Base-by-base conservation (phyloP, 1,284 basidiomycete species). In the Sporisorium exsertum region DNA sequence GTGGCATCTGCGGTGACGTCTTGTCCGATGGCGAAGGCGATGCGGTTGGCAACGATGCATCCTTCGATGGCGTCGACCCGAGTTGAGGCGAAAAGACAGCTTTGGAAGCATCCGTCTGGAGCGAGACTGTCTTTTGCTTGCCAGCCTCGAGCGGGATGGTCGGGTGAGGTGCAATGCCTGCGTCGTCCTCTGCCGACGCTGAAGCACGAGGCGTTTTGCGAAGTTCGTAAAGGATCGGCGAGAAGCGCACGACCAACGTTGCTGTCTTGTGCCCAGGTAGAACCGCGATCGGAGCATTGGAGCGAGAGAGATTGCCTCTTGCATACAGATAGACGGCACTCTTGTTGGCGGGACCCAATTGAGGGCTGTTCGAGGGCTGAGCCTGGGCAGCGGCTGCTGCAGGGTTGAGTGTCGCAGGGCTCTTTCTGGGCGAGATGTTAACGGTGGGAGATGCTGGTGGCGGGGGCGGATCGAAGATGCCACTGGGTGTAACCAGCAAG, bases 191-290 rank as follows among this genome's bases (percentile, higher is more conserved):
- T 8, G 43, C 65, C 1, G 32, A 47, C 0, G 18, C 33, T 10
- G 45, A 40, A 26, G 52, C 22, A 33, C 68, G 46, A 22, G 61
- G 58, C 26, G 69, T 86, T 18, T 62, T 71, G 26, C 95, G 89
- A 32, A 98, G 88, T 80, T 96, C 93, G 83, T 96, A 98, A 37
- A 99, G 87, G 32, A 98, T 90, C 0, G 96, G 96, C 37, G 93
- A 96, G 87, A 99, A 99, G 55, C 92, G 89, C 51, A 99, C 94
- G 0, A 93, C 95, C 2, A 98, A 91, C 77, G 93, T 94, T 0
- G 95, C 92, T 71, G 96, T 96, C 87, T 95, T 95, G 87, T 98
- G 94, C 0, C 97, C 97, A 0, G 97, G 95, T 3, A 99, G 88
- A 82, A 95, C 94, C 2, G 95, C 96, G 62, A 99, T 91, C 0